phyloP scores from a whole-genome alignment of 2,329 filamentous ascomycete genomes.

The Ceratocystis diversiconidia region DNA sequence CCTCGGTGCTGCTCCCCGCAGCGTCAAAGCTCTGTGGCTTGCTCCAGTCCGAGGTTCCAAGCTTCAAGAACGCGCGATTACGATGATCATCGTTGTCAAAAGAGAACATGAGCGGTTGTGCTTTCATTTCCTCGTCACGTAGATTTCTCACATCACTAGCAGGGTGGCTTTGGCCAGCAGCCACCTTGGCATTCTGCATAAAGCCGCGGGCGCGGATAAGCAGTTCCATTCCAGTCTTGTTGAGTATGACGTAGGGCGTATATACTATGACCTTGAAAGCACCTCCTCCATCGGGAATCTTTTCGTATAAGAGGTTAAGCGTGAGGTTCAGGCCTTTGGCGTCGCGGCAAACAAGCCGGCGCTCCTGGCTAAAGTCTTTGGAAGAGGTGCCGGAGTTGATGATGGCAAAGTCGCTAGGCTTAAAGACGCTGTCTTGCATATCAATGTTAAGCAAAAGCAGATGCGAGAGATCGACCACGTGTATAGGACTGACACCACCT shows the following conservation, averaged over 20 bases:
- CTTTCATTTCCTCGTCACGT: slow-evolving; percentile 23
- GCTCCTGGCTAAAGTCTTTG: slow-evolving; percentile 69
- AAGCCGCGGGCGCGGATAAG: slow-evolving; percentile 80
- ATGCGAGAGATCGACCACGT: slow-evolving; percentile 92
- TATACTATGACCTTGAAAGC: slow-evolving; percentile 93
- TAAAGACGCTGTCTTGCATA: slow-evolving; percentile 92
- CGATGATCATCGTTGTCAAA: slow-evolving; percentile 77
- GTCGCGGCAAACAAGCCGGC: slow-evolving; percentile 67
- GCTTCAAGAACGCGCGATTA: slow-evolving; percentile 76
- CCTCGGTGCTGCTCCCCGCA: slow-evolving; percentile 82
- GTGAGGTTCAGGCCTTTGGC: slow-evolving; percentile 64
- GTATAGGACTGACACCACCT: slow-evolving; percentile 90
- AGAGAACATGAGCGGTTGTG: slow-evolving; percentile 90
- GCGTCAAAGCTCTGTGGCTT: slow-evolving; percentile 97
- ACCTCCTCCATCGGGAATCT: slow-evolving; percentile 78
- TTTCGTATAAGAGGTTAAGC: slow-evolving; percentile 80
- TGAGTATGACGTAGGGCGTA: slow-evolving; percentile 86
- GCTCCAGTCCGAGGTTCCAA: slow-evolving; percentile 88
- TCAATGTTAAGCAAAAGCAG: slow-evolving; percentile 83
- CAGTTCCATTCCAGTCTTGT: slow-evolving; percentile 84
- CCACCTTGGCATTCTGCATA: slow-evolving; percentile 65
- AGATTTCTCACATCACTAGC: neutral
- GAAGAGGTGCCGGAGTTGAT: slow-evolving; percentile 82
- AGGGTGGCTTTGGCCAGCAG: slow-evolving; percentile 57
- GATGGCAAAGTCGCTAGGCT: slow-evolving; percentile 89